Base-by-base conservation (phyloP, 495 filamentous ascomycete genomes). In the Penicillium angulare region DNA sequence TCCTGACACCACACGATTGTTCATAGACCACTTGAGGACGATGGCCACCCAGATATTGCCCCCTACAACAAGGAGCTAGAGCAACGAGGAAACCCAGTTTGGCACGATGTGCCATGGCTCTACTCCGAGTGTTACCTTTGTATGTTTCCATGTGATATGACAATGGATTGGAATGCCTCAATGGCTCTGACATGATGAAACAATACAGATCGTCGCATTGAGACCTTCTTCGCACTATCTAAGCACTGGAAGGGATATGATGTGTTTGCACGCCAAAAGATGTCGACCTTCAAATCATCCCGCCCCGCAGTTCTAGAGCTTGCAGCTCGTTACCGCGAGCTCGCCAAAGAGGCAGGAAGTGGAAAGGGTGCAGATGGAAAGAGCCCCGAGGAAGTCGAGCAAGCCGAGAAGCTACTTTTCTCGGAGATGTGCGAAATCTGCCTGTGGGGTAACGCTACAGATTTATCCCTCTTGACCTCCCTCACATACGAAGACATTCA, bases 391-490 rank as follows among this genome's bases (percentile, higher is more conserved):
- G 69, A 86, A 53, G 39, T 79, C 45, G 85, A 86, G 21, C 78
- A 88, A 51, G 86, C 87, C 0, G 87, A 95, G 53, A 79, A 80
- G 53, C 63, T 91, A 1, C 67, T 97, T 15, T 98, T 98, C 67
- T 79, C 74, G 3, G 93, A 97, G 66, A 95, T 97, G 86, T 92
- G 85, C 70, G 90, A 97, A 73, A 93, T 97, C 55, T 97, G 93
- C 61, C 80, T 97, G 16, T 97, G 93, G 93, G 95, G 93, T 7
- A 97, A 98, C 68, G 93, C 95, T 4, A 97, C 92, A 0, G 95
- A 97, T 57, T 78, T 97, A 15, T 95, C 89, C 0, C 86, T 97
- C 33, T 75, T 97, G 31, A 96, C 91, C 0, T 88, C 82, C 52
- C 81, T 97, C 45, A 88, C 89, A 2, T 97, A 96, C 67, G 90